Conservation (phyloP, 352 stramenopile species). For the Phytophthora sansomeana region DNA sequence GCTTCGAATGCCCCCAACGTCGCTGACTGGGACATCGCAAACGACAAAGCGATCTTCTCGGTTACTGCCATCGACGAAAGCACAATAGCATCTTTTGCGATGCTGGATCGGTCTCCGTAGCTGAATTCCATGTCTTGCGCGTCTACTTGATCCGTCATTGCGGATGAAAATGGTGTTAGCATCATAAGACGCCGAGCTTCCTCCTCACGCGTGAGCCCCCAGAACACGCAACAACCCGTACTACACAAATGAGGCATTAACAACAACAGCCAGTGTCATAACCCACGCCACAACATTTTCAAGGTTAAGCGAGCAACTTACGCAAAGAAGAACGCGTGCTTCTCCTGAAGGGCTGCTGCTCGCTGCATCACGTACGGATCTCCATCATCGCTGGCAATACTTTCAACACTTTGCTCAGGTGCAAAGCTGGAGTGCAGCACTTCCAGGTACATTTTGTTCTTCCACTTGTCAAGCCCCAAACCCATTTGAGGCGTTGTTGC, state of each 20-base stretch:
- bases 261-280: neutral
- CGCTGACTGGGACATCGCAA: constrained; percentile 92
- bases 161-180: constrained; percentile 58
- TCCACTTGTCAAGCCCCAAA: constrained; percentile 44
- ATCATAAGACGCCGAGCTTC: constrained; percentile 58
- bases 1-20: constrained; percentile 94
- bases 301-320: constrained; percentile 25
- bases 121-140: constrained; percentile 72
- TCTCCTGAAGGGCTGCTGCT: constrained; percentile 43
- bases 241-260: constrained; percentile 31
- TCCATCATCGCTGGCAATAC: neutral
- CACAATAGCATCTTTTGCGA: constrained; percentile 85
- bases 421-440: constrained; percentile 63
- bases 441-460: constrained; percentile 76
- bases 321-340: constrained; percentile 81
- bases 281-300: no score
- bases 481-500: constrained; percentile 2
- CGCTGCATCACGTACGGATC: constrained; percentile 13
- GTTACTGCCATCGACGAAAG: constrained; percentile 71
- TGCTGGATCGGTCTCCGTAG: constrained; percentile 55
- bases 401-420: constrained; percentile 11
- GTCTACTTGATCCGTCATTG: constrained; percentile 56
- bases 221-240: constrained; percentile 78
- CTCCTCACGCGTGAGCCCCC: constrained; percentile 68
- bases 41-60: constrained; percentile 93